phyloP scores from a whole-genome alignment of 139 green algal genomes.

The Raphidocelis subcapitata region DNA sequence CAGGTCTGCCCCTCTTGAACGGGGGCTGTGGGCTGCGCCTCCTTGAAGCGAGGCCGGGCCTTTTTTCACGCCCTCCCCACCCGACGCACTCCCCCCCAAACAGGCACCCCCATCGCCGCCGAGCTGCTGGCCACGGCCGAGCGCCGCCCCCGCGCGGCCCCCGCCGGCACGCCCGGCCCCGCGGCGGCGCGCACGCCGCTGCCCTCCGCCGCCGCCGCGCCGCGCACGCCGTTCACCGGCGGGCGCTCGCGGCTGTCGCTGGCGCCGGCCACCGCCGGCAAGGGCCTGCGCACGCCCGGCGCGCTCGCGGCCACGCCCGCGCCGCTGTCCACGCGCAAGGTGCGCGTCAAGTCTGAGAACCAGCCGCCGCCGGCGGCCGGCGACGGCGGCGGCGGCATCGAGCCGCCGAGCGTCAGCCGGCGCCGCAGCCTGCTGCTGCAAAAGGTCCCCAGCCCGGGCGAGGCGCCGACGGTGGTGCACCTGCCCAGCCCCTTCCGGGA shows the following conservation, averaged over 20 bases:
- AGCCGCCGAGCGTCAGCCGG: not conserved
- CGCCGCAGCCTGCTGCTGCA: constrained; percentile 2
- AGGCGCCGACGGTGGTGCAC: not conserved
- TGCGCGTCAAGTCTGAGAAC: not conserved
- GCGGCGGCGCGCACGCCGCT: not conserved
- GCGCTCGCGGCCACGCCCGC: not conserved
- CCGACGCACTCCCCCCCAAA: not conserved
- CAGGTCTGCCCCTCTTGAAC: not conserved
- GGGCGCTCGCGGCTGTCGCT: not conserved
- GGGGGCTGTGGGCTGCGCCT: not conserved
- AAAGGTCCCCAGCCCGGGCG: not conserved
- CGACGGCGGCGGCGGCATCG: not conserved
- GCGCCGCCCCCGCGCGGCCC: not conserved
- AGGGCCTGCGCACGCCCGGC: not conserved
- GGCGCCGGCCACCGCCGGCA: not conserved
- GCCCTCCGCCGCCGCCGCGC: too few relatives aligned
- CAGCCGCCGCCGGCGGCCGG: too few relatives aligned
- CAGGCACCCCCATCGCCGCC: constrained; percentile 34
- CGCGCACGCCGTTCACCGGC: not conserved
- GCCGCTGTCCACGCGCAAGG: not conserved
- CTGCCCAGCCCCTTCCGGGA: constrained; percentile 17
- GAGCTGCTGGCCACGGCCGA: constrained; percentile 37
- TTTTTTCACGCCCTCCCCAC: not conserved
- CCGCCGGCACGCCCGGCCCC: not conserved
- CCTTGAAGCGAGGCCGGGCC: not conserved